Evolutionary conservation across 495 filamentous ascomycete genomes (phyloP), one percentile per base, ranked within the genome.

Genomic region (Amniculicola lignicola): DNA sequence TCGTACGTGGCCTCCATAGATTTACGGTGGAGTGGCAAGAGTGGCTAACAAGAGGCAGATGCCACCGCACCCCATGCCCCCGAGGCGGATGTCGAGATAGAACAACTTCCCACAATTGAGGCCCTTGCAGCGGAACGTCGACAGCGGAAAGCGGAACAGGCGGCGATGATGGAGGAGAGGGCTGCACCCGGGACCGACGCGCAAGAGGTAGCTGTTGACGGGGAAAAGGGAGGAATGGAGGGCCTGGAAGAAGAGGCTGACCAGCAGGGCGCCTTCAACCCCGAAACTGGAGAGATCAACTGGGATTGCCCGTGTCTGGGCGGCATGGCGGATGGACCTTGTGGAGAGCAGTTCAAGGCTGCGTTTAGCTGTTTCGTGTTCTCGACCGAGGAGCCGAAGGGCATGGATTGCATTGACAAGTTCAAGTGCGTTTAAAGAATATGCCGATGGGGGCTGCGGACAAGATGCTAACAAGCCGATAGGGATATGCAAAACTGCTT

Each of bases 301-400:
- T 98, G 94, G 94, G 93, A 96, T 68, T 98, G 93, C 72, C 93
- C 94, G 16, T 98, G 93, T 68, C 75, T 98, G 21, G 93, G 93
- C 42, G 93, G 93, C 23, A 98, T 98, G 93, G 93, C 93, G 7
- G 77, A 96, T 72, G 93, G 93, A 0, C 94, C 94, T 29, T 98
- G 92, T 70, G 93, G 94, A 25, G 89, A 92, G 71, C 81, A 96
- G 65, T 98, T 98, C 79, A 87, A 82, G 74, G 84, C 81, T 3
- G 93, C 93, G 0, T 98, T 98, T 65, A 94, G 89, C 81, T 98
- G 93, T 77, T 98, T 98, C 68, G 88, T 98, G 5, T 95, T 84
- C 75, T 93, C 88, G 3, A 82, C 81, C 21, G 90, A 95, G 65
- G 93, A 98, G 59, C 89, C 90, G n/a, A 98, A 98, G 80, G 93